A percentile compares a stretch with the other conserved stretches of the same genome.
Evolutionary conservation across 192 early-diverging fungal genomes (phyloP).

Genomic region (Phycomyces blakesleeanus): DNA sequence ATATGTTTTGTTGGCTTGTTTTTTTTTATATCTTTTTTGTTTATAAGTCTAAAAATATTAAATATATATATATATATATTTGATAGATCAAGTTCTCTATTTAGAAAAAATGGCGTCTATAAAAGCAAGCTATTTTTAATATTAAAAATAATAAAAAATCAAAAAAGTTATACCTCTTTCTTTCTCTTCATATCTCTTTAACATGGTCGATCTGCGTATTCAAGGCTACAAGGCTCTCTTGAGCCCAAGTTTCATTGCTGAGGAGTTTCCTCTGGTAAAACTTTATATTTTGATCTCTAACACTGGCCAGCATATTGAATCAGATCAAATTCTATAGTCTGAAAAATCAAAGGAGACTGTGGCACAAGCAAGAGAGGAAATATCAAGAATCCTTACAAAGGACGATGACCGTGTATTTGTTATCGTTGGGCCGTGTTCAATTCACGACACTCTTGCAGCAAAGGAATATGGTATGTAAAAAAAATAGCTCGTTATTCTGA

Average conservation of each 20-base stretch:
- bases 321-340: slow-evolving; percentile 7
- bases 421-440: slow-evolving; percentile 92
- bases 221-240: slow-evolving; percentile 80
- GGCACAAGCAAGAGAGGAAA: slow-evolving; percentile 49
- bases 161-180: not conserved
- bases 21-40: too few relatives aligned
- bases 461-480: slow-evolving; percentile 77
- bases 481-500: too few relatives aligned
- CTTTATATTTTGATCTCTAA: not conserved
- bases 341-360: slow-evolving; percentile 25
- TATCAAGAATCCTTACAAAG: slow-evolving; percentile 69
- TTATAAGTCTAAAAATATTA: too few relatives aligned
- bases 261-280: slow-evolving; percentile 74
- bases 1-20: too few relatives aligned
- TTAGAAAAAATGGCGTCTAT: too few relatives aligned
- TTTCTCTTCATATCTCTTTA: slow-evolving; percentile 7
- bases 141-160: not conserved
- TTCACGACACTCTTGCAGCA: slow-evolving; percentile 86
- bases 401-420: slow-evolving; percentile 83
- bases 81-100: too few relatives aligned
- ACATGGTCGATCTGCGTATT: slow-evolving; percentile 83
- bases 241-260: slow-evolving; percentile 79
- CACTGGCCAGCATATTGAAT: not conserved
- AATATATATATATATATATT: too few relatives aligned
- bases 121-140: too few relatives aligned